Percentiles rank a stretch among this genome's conserved stretches.
These are phyloP conservation scores for Rhododendron simsii DNA, from an alignment of 148 eudicot species.

Conservation along the genomic window DNA sequence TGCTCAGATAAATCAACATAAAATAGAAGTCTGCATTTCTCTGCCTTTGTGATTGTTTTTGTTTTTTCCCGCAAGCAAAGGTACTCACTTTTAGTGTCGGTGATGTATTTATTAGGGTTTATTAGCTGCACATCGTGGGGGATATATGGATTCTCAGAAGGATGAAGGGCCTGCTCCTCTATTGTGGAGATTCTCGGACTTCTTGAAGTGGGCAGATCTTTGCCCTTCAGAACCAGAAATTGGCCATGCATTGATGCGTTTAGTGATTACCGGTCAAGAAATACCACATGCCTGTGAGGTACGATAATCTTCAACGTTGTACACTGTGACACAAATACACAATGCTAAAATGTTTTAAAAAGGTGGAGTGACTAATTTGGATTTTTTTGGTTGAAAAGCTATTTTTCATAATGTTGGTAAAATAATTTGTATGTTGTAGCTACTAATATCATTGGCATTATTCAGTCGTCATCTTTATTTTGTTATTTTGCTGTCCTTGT, in stretches of 20 bases:
- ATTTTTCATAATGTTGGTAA: background rate
- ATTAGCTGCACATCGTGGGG: constrained; percentile 99
- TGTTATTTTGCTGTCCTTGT: background rate
- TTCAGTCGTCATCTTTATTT: background rate
- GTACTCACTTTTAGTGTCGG: background rate
- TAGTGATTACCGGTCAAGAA: constrained; percentile 95
- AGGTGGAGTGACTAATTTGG: background rate
- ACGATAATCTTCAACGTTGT: constrained; percentile 2
- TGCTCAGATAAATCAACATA: background rate
- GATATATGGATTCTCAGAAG: constrained; percentile 93
- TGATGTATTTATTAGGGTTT: constrained; percentile 62
- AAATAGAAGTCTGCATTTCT: background rate
- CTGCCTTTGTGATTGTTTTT: background rate
- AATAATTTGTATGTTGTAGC: background rate
- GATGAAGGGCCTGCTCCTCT: constrained; percentile 99
- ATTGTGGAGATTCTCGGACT: constrained; percentile 94
- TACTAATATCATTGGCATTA: background rate
- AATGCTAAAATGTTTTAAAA: background rate
- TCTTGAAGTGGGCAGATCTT: constrained; percentile 93
- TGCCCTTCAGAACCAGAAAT: constrained; percentile 97
- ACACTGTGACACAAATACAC: background rate
- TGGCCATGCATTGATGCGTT: constrained; percentile 94
- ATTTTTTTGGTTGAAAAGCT: background rate
- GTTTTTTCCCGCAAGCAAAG: background rate
- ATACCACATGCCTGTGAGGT: constrained; percentile 99